Evolutionary conservation across 257 asterid species (phyloP).

Genomic region (Lycium ferocissimum): DNA sequence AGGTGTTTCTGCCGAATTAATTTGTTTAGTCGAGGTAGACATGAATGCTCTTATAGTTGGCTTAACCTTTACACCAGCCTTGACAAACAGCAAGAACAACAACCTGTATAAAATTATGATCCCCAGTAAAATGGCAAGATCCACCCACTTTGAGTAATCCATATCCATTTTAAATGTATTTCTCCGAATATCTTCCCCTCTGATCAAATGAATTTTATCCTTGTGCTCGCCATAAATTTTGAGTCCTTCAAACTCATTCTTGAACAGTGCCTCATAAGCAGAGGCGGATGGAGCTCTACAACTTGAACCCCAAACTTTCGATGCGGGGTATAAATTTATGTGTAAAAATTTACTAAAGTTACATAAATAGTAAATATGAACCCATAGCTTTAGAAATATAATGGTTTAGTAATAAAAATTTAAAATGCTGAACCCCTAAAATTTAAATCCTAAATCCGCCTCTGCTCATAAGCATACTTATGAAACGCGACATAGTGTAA

Average conservation of each 20-base stretch:
- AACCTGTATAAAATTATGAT: conserved; percentile 57
- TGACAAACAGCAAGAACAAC: conserved; percentile 44
- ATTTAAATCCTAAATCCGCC: too few species aligned
- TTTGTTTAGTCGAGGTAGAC: background rate
- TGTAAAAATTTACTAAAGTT: too few species aligned
- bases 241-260: conserved; percentile 61
- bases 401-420: too few species aligned
- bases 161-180: conserved; percentile 57
- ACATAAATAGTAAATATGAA: too few species aligned
- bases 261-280: conserved; percentile 38
- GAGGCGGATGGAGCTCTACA: too few species aligned
- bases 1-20: background rate
- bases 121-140: conserved; percentile 51
- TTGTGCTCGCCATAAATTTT: background rate
- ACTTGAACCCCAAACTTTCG: too few species aligned
- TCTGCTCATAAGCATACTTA: conserved; percentile 61
- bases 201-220: conserved; percentile 35
- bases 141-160: conserved; percentile 64
- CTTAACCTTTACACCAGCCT: conserved; percentile 45
- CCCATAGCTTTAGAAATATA: too few species aligned
- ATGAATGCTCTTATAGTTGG: conserved; percentile 27
- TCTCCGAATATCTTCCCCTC: conserved; percentile 55
- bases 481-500: conserved; percentile 62
- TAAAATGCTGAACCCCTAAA: too few species aligned
- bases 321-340: too few species aligned